Conservation (phyloP, 306 rosid genomes). For the Vicia sativa region DNA sequence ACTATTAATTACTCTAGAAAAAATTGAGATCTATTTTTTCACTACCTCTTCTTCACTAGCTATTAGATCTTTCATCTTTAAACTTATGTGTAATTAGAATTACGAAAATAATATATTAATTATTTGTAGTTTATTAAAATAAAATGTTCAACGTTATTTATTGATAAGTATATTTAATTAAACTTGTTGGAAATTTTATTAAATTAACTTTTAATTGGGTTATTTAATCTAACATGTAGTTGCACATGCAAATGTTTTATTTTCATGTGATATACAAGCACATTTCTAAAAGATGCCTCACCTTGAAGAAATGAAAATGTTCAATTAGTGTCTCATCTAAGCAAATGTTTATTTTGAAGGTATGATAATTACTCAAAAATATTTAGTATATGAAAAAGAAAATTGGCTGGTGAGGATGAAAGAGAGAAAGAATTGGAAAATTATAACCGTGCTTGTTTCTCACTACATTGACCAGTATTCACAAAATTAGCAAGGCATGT, state of each 20-base stretch:
- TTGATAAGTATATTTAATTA: not conserved
- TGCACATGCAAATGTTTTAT: slow-evolving; percentile 17
- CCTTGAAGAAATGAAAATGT: slow-evolving; percentile 33
- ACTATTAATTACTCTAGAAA: too few species aligned
- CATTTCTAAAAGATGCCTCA: slow-evolving; percentile 35
- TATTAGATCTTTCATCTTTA: too few species aligned
- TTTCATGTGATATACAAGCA: slow-evolving; percentile 29
- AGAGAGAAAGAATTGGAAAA: not conserved
- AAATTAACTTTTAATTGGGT: not conserved
- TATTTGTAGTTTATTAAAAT: too few species aligned
- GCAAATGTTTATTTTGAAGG: not conserved
- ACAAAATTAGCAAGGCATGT: slow-evolving; percentile 35
- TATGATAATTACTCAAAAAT: not conserved
- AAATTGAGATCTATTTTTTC: too few species aligned
- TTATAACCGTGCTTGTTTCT: slow-evolving; percentile 20
- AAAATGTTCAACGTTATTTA: too few species aligned
- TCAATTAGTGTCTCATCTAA: not conserved
- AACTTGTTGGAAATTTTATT: not conserved
- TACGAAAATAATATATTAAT: not conserved
- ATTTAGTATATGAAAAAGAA: not conserved
- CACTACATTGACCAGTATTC: slow-evolving; percentile 31
- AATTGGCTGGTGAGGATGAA: not conserved
- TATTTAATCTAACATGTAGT: not conserved
- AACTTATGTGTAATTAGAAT: too few species aligned
- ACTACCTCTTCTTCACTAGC: too few species aligned